These are phyloP conservation scores for Pythium rishiriense DNA, from an alignment of 352 stramenopile species.

Conservation along the genomic window DNA sequence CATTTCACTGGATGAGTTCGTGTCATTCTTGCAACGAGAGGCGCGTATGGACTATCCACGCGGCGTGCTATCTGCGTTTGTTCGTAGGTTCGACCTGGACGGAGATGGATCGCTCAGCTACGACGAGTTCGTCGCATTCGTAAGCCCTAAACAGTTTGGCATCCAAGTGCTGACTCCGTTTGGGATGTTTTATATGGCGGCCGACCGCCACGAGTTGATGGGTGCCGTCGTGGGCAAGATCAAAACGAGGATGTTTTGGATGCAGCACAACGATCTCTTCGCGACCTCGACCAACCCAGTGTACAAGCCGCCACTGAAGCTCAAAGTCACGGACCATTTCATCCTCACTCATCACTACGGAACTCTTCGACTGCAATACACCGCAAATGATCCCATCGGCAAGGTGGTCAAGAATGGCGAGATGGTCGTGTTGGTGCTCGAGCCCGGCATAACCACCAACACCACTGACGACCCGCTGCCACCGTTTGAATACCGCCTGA, in stretches of 20 bases:
- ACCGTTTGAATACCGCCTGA: constrained; percentile 28
- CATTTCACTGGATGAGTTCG: constrained; percentile 34
- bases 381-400: constrained; percentile 23
- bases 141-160: constrained; percentile 43
- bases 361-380: constrained; percentile 28
- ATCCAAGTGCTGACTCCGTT: constrained; percentile 49
- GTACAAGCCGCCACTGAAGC: constrained; percentile 22
- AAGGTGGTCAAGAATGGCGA: constrained; percentile 40
- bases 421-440: constrained; percentile 38
- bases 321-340: constrained; percentile 43
- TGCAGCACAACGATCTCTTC: constrained; percentile 57
- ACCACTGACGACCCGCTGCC: background rate
- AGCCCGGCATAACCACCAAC: background rate
- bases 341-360: constrained; percentile 42
- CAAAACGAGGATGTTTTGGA: constrained; percentile 53
- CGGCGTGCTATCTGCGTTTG: constrained; percentile 35
- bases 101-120: constrained; percentile 45
- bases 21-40: constrained; percentile 35
- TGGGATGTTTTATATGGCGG: constrained; percentile 43
- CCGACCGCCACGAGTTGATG: constrained; percentile 33
- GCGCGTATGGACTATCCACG: constrained; percentile 35
- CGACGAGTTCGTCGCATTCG: constrained; percentile 49
- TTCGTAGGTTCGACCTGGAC: constrained; percentile 48
- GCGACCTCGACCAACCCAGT: constrained; percentile 3
- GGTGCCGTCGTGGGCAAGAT: constrained; percentile 37